A percentile compares a stretch with the other conserved stretches of the same genome.
Evolutionary conservation across 225 moss, liverwort and hornwort genomes (phyloP).

Genomic region (Pseudoscleropodium purum): DNA sequence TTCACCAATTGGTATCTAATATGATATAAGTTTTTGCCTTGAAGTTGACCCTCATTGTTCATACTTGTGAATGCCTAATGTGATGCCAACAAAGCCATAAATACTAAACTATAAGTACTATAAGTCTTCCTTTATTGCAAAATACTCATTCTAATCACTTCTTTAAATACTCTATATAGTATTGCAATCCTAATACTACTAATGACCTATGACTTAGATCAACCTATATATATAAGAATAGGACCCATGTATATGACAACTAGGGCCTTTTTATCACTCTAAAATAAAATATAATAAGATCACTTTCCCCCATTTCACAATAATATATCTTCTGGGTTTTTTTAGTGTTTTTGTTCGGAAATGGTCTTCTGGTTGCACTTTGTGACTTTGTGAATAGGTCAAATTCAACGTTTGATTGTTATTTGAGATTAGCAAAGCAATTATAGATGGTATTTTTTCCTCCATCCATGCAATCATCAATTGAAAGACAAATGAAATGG

Average conservation of each 20-base stretch:
- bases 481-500: not conserved
- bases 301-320: fast-evolving
- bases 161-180: not conserved
- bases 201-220: fast-evolving
- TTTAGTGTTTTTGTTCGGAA: not conserved
- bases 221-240: not conserved
- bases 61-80: not conserved
- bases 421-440: fast-evolving
- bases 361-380: not conserved
- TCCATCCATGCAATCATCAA: not conserved
- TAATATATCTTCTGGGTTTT: fast-evolving
- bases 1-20: not conserved
- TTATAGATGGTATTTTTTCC: fast-evolving
- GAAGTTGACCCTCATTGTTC: not conserved
- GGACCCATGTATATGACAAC: no score
- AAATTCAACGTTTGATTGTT: not conserved
- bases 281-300: not conserved
- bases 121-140: not conserved
- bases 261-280: not conserved
- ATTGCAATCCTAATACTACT: not conserved
- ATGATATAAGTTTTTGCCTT: not conserved
- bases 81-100: not conserved
- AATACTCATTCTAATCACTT: not conserved
- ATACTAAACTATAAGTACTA: not conserved
- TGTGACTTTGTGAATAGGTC: not conserved